Base-by-base conservation (phyloP, 2,329 filamentous ascomycete genomes). In the Exserohilum rostratum region DNA sequence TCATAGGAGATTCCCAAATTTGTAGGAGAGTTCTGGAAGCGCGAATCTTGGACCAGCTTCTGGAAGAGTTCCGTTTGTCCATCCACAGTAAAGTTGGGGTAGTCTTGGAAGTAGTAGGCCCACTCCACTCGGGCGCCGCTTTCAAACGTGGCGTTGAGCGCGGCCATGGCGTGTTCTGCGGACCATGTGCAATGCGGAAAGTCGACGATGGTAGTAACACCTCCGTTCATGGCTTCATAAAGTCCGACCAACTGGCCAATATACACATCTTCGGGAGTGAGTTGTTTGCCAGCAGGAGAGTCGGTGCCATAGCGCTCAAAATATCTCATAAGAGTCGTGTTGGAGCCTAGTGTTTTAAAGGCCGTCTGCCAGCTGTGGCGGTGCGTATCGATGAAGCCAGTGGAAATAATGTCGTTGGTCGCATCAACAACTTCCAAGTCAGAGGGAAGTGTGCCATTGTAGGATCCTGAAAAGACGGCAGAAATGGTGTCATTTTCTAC, bases 301-400 rank as follows among this genome's bases (percentile, higher is more conserved):
- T 39, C 34, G n/a, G 55, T 47, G 25, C 62, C 60, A 39, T 57
- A 62, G 3, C 54, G 60, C 6, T 46, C 31, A 17, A 64, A 55
- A 34, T 66, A 65, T 12, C 62, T 43, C 29, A 49, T 35, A 5
- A 66, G 52, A 12, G 76, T 81, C 0, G 79, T 80, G 60, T 86
- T 83, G 6, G 82, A 79, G 1, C 59, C 79, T 1, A 86, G 61
- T 0, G 83, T 84, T 61, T 82, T 83, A 61, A 80, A 80, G 1
- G 76, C 80, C 0, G 83, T 85, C 62, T 85, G 82, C 84, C 83
- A 64, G 40, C 60, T 25, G 40, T 70, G 67, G 1, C 79, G 78
- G 58, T 86, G 83, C 0, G 82, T 85, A 66, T 85, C 81, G 53
- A 86, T 74, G 66, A 86, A 85, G 7, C 84, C 83, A 0, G 83